phyloP scores from a whole-genome alignment of 2,329 filamentous ascomycete genomes.

The Arthroderma uncinatum region DNA sequence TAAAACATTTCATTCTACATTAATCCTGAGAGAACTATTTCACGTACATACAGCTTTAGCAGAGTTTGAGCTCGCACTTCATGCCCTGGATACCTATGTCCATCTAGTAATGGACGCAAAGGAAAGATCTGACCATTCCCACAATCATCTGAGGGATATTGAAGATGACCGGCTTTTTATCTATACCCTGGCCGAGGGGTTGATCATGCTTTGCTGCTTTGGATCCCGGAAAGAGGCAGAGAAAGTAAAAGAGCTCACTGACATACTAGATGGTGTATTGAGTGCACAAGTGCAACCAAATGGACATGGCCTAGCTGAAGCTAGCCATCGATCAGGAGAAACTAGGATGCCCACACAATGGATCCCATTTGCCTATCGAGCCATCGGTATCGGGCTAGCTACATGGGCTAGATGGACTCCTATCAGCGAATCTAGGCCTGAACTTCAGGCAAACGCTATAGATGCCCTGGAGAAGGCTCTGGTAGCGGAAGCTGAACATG shows the following conservation, averaged over 20 bases:
- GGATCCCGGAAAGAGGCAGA: conserved; percentile 64
- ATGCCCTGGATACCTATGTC: conserved; percentile 83
- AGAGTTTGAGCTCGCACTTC: conserved; percentile 84
- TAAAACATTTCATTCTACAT: conserved; percentile 90
- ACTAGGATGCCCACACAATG: conserved; percentile 32
- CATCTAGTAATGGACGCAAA: conserved; percentile 79
- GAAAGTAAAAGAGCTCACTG: conserved; percentile 61
- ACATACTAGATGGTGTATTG: conserved; percentile 35
- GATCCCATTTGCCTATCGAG: conserved; percentile 67
- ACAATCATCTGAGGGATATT: conserved; percentile 52
- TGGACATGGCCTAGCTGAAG: background rate
- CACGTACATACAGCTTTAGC: conserved; percentile 75
- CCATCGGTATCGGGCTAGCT: conserved; percentile 73
- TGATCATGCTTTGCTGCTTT: conserved; percentile 71
- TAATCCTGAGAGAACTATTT: conserved; percentile 77
- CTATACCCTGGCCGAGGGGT: conserved; percentile 66
- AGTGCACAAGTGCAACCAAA: conserved; percentile 11
- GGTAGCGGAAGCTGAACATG: conserved; percentile 52
- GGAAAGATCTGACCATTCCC: conserved; percentile 64
- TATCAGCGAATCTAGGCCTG: conserved; percentile 57
- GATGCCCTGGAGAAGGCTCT: conserved; percentile 63
- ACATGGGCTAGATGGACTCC: conserved; percentile 78
- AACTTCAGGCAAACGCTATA: conserved; percentile 67
- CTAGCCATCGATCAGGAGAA: background rate
- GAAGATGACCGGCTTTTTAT: conserved; percentile 70